Evolutionary conservation across 2,329 filamentous ascomycete species (phyloP).

Genomic region (Paracoccidioides brasiliensis): DNA sequence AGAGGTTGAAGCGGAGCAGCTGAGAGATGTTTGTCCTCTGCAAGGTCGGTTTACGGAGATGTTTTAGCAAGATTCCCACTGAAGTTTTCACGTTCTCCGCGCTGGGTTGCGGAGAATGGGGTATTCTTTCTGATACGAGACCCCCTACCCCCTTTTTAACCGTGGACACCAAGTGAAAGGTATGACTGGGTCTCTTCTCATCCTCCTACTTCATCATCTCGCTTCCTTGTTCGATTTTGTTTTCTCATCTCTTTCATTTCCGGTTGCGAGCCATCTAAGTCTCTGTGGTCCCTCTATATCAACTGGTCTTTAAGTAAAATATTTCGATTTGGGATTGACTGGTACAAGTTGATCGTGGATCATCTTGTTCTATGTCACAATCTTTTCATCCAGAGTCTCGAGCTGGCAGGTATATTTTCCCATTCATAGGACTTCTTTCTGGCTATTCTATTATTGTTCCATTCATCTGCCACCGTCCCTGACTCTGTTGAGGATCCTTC

Average conservation of each 20-base stretch:
- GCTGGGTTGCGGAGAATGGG: not conserved
- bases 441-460: not conserved
- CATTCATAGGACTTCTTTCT: not conserved
- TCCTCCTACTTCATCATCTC: no score
- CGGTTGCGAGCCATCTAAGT: no score
- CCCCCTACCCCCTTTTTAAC: no score
- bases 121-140: not conserved
- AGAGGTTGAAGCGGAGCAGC: conserved; percentile 36
- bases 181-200: no score
- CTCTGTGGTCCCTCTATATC: no score
- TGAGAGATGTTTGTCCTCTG: not conserved
- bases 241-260: no score
- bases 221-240: no score
- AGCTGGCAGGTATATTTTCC: not conserved
- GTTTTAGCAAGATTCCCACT: not conserved
- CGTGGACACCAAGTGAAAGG: no score
- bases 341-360: no score
- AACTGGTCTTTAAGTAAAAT: no score
- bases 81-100: not conserved
- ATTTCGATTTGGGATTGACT: no score
- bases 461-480: no score
- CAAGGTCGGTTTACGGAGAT: not conserved
- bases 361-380: not conserved
- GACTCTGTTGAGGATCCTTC: not conserved
- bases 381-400: not conserved